Conservation (phyloP, 2,329 filamentous ascomycete species). For the Paracamarosporium sp. region DNA sequence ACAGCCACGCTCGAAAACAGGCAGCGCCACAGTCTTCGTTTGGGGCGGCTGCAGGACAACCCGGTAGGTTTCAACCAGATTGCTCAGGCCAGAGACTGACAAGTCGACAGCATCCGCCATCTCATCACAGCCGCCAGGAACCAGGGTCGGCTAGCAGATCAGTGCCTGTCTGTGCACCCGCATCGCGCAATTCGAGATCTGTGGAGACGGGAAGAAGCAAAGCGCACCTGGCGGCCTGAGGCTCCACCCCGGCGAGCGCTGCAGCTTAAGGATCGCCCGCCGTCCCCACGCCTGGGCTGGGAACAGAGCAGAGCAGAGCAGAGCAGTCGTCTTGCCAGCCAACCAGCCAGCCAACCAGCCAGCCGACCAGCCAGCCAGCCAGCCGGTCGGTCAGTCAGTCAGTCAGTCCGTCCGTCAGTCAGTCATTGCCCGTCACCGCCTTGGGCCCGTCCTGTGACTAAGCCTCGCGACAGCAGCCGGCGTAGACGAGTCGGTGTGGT, state of each 20-base stretch:
- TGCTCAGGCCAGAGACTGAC: constrained; percentile 41
- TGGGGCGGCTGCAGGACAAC: constrained; percentile 41
- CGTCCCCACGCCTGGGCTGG: constrained; percentile 5
- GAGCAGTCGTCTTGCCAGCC: no score
- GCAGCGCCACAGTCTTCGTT: constrained; percentile 43
- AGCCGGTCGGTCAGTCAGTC: no score
- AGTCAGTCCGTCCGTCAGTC: background rate
- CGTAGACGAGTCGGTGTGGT: constrained; percentile 21
- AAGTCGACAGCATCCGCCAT: constrained; percentile 31
- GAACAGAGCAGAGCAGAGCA: background rate
- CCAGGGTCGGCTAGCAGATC: constrained; percentile 29
- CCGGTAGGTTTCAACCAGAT: constrained; percentile 44
- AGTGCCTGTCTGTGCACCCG: constrained; percentile 40
- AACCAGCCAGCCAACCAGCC: no score
- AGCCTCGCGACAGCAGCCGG: constrained; percentile 18
- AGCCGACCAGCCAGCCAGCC: no score
- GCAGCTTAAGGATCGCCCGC: constrained; percentile 29
- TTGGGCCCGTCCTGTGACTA: constrained; percentile 5
- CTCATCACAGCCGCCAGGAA: constrained; percentile 36
- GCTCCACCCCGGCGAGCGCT: constrained; percentile 37
- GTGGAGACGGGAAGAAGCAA: constrained; percentile 49
- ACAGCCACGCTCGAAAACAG: constrained; percentile 39
- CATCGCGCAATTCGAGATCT: constrained; percentile 41
- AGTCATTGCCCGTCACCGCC: constrained; percentile 8
- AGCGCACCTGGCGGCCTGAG: constrained; percentile 35